Conservation (phyloP, 139 green algal genomes). For the Picochlorum costavermella region DNA sequence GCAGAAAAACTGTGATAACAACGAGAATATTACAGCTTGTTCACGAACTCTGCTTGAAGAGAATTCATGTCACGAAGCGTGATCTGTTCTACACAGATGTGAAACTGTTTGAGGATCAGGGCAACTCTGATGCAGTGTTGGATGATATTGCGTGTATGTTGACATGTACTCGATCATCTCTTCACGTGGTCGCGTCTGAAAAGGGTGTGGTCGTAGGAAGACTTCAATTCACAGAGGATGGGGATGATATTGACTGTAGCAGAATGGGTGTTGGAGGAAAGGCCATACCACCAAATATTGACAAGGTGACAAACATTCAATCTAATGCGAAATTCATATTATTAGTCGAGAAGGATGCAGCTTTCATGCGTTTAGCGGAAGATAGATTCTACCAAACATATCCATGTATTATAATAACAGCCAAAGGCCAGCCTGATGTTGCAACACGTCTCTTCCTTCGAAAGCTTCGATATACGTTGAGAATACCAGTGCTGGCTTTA, state of each 20-base stretch:
- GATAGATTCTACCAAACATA: constrained; percentile 96
- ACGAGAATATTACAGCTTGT: constrained; percentile 79
- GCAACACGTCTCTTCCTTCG: constrained; percentile 83
- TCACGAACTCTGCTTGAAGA: constrained; percentile 55
- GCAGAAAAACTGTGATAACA: constrained; percentile 75
- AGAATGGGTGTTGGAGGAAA: constrained; percentile 94
- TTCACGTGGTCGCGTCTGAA: constrained; percentile 90
- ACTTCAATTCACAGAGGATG: constrained; percentile 81
- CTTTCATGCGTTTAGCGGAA: constrained; percentile 93
- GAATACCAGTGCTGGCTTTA: constrained; percentile 88
- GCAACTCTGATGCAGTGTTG: constrained; percentile 74
- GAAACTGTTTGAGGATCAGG: constrained; percentile 91
- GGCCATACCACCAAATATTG: constrained; percentile 90
- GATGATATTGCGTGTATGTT: constrained; percentile 95
- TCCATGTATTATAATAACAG: constrained; percentile 96
- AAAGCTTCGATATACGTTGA: constrained; percentile 73
- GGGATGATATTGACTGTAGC: constrained; percentile 88
- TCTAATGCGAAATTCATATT: constrained; percentile 88
- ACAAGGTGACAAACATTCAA: constrained; percentile 78
- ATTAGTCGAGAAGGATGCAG: constrained; percentile 96
- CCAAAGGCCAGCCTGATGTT: constrained; percentile 96
- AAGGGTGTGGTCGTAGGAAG: constrained; percentile 94
- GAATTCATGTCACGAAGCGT: constrained; percentile 39
- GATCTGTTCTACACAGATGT: constrained; percentile 96
- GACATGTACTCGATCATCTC: constrained; percentile 82